Evolutionary conservation across 768 basidiomycete genomes (phyloP).

Genomic region (Tremella fuciformis): DNA sequence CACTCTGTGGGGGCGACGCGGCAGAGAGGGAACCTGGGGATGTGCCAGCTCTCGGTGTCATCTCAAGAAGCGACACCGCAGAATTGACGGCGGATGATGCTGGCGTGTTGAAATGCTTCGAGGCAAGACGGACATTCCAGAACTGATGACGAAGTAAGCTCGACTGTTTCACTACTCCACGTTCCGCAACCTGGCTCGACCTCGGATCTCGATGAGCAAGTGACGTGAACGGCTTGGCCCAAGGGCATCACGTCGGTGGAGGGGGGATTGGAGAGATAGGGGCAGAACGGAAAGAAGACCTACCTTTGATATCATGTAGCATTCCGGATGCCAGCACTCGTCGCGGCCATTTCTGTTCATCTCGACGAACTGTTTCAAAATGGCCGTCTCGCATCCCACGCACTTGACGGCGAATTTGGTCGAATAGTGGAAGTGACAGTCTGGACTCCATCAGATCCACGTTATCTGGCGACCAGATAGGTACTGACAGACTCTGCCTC

Average conservation of each 20-base stretch:
- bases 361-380: slow-evolving; percentile 98
- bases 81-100: slow-evolving; percentile 46
- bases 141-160: slow-evolving; percentile 59
- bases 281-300: slow-evolving; percentile 24
- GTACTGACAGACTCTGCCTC: slow-evolving; percentile 74
- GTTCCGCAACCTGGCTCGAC: background rate
- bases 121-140: slow-evolving; percentile 86
- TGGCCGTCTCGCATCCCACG: slow-evolving; percentile 93
- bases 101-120: slow-evolving; percentile 48
- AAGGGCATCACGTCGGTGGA: background rate
- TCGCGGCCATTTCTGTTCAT: slow-evolving; percentile 97
- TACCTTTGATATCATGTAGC: slow-evolving; percentile 99
- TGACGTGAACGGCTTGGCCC: background rate
- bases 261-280: background rate
- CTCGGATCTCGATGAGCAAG: background rate
- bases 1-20: slow-evolving; percentile 50
- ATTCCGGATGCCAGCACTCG: slow-evolving; percentile 99
- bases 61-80: slow-evolving; percentile 44
- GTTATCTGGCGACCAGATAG: background rate
- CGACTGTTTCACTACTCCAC: background rate
- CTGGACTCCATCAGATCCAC: slow-evolving; percentile 20
- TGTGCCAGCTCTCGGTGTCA: slow-evolving; percentile 36
- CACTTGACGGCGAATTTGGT: slow-evolving; percentile 98
- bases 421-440: slow-evolving; percentile 98
- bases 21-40: slow-evolving; percentile 51